Percentiles rank a stretch among this genome's conserved stretches.
Conservation (phyloP, 495 filamentous ascomycete species). For the Cercophora samala region DNA sequence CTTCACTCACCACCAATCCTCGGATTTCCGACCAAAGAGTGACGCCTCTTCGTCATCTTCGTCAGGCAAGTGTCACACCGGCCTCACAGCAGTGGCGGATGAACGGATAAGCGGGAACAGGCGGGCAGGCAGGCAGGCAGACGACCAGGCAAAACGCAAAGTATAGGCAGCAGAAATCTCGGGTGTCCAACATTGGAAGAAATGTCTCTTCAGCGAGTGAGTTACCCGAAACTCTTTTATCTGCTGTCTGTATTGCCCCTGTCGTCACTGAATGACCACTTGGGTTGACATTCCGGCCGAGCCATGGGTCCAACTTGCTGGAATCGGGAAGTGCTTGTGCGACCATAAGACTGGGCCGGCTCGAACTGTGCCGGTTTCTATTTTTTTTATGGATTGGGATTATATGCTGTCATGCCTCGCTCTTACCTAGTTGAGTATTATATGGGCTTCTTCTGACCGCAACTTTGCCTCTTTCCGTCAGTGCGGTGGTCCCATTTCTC, state of each 20-base stretch:
- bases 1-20: background rate
- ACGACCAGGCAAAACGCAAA: background rate
- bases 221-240: background rate
- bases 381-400: background rate
- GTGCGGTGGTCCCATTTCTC: background rate
- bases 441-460: constrained; percentile 10
- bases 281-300: background rate
- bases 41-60: background rate
- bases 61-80: constrained; percentile 28
- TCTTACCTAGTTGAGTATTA: constrained; percentile 12
- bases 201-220: background rate
- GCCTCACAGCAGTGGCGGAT: constrained; percentile 7
- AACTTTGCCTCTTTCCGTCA: constrained; percentile 5
- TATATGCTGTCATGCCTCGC: background rate
- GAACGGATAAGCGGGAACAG: background rate
- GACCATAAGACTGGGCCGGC: constrained; percentile 24
- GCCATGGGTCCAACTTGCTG: background rate
- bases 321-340: constrained; percentile 15
- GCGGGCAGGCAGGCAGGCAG: background rate
- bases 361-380: constrained; percentile 8
- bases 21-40: background rate
- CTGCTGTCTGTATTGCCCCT: background rate
- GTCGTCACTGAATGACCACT: background rate
- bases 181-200: background rate
- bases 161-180: background rate